Conservation (phyloP, 495 filamentous ascomycete species). For the Cercophora sp. region DNA sequence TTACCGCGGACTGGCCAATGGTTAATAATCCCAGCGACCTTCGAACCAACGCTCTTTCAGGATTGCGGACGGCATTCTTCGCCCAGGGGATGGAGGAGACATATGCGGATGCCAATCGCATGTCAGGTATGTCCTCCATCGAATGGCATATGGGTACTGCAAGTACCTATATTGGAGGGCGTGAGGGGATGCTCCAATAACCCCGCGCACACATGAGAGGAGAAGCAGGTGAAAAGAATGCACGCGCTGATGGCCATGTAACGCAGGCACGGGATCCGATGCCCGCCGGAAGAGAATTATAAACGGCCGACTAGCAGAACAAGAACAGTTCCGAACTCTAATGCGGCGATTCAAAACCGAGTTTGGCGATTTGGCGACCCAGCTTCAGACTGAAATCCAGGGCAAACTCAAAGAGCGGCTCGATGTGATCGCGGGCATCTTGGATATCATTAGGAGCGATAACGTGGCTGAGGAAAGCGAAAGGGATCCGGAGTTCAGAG, state of each 20-base stretch:
- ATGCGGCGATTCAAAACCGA: slow-evolving; percentile 16
- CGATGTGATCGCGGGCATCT: slow-evolving; percentile 18
- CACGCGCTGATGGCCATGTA: too few relatives aligned
- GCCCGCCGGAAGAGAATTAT: slow-evolving; percentile 31
- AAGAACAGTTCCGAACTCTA: slow-evolving; percentile 23
- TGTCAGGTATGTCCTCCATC: slow-evolving; percentile 15
- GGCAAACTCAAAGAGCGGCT: slow-evolving; percentile 18
- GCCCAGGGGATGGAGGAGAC: slow-evolving; percentile 30
- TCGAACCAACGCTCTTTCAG: slow-evolving; percentile 27
- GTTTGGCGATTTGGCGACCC: slow-evolving; percentile 17
- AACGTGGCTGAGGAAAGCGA: slow-evolving; percentile 33
- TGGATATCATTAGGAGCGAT: slow-evolving; percentile 32
- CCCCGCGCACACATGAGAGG: slow-evolving; percentile 18
- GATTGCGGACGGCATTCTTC: slow-evolving; percentile 33
- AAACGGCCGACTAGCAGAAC: slow-evolving; percentile 2
- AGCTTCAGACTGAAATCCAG: slow-evolving; percentile 21
- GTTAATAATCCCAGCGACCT: slow-evolving; percentile 14
- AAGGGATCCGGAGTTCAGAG: slow-evolving; percentile 27
- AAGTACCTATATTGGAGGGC: background rate
- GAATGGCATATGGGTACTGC: background rate
- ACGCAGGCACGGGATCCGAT: slow-evolving; percentile 28
- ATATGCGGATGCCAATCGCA: slow-evolving; percentile 17
- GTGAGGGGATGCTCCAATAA: background rate
- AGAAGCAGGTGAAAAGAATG: too few relatives aligned
- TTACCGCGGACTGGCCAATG: background rate